phyloP scores from a whole-genome alignment of 805 yeast species.

The Candida caryicola region DNA sequence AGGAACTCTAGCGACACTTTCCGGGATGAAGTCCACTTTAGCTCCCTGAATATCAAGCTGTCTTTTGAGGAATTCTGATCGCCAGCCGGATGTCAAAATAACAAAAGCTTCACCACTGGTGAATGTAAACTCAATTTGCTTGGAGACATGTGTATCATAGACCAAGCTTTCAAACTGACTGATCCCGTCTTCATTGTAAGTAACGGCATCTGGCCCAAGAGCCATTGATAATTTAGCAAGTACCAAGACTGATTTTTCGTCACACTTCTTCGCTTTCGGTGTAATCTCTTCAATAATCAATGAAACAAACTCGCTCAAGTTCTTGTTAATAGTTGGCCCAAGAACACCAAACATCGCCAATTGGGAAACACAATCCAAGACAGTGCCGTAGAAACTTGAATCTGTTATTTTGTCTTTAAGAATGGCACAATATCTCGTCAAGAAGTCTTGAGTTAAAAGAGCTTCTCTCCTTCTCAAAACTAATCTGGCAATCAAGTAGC shows the following conservation, averaged over 20 bases:
- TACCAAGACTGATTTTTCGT: slow-evolving; percentile 57
- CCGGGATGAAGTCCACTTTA: slow-evolving; percentile 15
- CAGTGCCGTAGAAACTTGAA: slow-evolving; percentile 18
- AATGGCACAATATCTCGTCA: slow-evolving; percentile 3
- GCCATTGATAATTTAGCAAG: slow-evolving; percentile 55
- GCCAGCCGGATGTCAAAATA: slow-evolving; percentile 73
- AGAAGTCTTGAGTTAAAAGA: slow-evolving; percentile 1
- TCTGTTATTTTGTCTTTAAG: slow-evolving; percentile 15
- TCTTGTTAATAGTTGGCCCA: slow-evolving; percentile 28
- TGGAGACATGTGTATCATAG: slow-evolving; percentile 59
- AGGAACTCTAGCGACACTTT: slow-evolving; percentile 17
- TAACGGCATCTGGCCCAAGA: slow-evolving; percentile 11
- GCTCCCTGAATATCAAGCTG: slow-evolving; percentile 53
- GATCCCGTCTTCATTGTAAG: slow-evolving; percentile 15
- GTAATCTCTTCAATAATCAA: slow-evolving; percentile 22
- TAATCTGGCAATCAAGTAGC: slow-evolving; percentile 49
- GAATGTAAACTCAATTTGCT: slow-evolving; percentile 73
- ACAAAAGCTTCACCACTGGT: slow-evolving; percentile 83
- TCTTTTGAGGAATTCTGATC: slow-evolving; percentile 51
- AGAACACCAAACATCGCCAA: slow-evolving; percentile 45
- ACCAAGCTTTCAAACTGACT: slow-evolving; percentile 43
- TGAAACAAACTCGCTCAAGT: slow-evolving; percentile 15
- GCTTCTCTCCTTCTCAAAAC: slow-evolving; percentile 23
- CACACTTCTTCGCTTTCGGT: slow-evolving; percentile 48
- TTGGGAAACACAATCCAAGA: slow-evolving; percentile 43